These are phyloP conservation scores for Blastobotrys buckinghamii DNA, from an alignment of 1,139 yeast genomes.

Conservation along the genomic window DNA sequence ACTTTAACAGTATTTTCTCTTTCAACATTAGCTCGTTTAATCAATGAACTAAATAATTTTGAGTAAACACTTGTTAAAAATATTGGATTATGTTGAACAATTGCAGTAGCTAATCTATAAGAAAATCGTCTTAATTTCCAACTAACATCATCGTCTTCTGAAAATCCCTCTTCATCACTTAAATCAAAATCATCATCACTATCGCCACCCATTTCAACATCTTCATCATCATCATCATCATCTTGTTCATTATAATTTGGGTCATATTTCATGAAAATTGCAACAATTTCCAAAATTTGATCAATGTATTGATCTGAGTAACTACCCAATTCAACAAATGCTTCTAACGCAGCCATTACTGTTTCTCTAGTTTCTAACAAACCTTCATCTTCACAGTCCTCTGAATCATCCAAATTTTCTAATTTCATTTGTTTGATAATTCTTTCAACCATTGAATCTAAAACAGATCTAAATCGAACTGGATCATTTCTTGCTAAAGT, in stretches of 20 bases:
- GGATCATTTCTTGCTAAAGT: conserved; percentile 28
- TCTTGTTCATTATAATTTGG: conserved; percentile 44
- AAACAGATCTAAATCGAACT: conserved; percentile 21
- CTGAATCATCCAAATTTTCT: conserved; percentile 11
- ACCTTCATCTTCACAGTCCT: conserved; percentile 18
- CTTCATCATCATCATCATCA: conserved; percentile 33
- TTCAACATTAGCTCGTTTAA: conserved; percentile 32
- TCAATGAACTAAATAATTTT: conserved; percentile 26
- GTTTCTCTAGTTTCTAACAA: conserved; percentile 32
- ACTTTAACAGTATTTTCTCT: conserved; percentile 37
- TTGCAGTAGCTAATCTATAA: conserved; percentile 40
- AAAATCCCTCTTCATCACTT: conserved; percentile 40
- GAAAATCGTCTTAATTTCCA: conserved; percentile 66
- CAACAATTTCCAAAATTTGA: conserved; percentile 36
- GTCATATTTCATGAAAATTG: conserved; percentile 47
- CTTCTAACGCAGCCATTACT: conserved; percentile 29
- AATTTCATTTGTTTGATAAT: conserved; percentile 23
- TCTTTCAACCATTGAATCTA: conserved; percentile 22
- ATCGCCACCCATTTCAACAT: conserved; percentile 28
- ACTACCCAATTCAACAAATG: conserved; percentile 24
- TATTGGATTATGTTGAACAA: conserved; percentile 37
- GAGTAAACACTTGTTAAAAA: conserved; percentile 22
- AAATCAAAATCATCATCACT: conserved; percentile 25
- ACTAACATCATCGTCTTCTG: conserved; percentile 54
- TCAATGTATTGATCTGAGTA: conserved; percentile 28